Evolutionary conservation across 805 yeast genomes (phyloP), one percentile per base, ranked within the genome.

Genomic region (Vanderwaltozyma tropicalis): DNA sequence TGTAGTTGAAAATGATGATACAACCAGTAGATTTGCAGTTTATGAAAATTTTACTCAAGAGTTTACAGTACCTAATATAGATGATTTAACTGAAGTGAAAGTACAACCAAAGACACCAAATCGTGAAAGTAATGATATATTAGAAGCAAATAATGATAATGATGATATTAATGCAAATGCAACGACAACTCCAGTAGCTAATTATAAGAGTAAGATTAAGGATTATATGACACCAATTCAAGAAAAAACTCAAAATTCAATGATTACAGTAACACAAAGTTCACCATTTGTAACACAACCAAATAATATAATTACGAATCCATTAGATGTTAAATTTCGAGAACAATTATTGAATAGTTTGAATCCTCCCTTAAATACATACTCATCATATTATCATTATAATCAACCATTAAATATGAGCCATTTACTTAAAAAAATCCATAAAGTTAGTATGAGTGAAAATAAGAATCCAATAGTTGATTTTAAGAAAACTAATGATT

Each of bases 241-340:
- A 32, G 62, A 57, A 38, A 43, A 41, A 13, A 48, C 48, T 14
- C 59, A 53, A 39, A 35, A 16, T 22, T 37, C 24, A 16, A 30
- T 12, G 11, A 24, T 31, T 14, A 20, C 16, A 27, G 15, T 14
- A 16, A 22, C 34, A 13, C 28, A 34, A 27, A 38, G 41, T 17
- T 54, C 61, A 1, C 61, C 62, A 9, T 55, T 56, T 38, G 40
- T 54, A 10, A 53, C 61, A 3, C 61, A 56, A 37, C 60, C 59
- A 11, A 31, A 19, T 3, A 28, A 22, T 14, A 44, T 40, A 26
- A 44, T 55, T 26, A 55, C 51, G n/a, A 53, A 68, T 33, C 80
- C 88, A 3, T 60, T 70, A 31, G 75, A 70, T 50, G 53, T 54
- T 4, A 46, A 45, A 1, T 43, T 74, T 18, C 64, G 72, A 42